Base-by-base conservation (phyloP, 176 grass and related monocot species). In the Saccharum spontaneum region DNA sequence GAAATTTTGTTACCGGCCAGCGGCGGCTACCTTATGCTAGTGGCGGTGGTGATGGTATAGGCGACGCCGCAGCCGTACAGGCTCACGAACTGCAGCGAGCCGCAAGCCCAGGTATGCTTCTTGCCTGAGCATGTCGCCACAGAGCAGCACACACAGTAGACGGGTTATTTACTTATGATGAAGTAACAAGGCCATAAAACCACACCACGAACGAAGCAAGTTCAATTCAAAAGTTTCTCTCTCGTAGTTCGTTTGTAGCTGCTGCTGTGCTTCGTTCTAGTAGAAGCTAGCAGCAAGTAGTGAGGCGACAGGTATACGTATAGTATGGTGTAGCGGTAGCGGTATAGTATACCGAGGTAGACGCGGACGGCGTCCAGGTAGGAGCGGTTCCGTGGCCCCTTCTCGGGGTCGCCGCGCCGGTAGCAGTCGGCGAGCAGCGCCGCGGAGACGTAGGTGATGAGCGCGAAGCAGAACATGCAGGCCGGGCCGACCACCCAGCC, bases 391-490 rank as follows among this genome's bases (percentile, higher is more conserved):
- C 89, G 49, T 52, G 87, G 86, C 1, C 97, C 97, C 13, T 86
- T 92, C 10, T 46, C 73, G 0, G 44, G 70, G 80, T 91, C 93
- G 13, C 82, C 86, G 73, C 66, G 83, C 18, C 97, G 97, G 88
- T 98, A 98, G 88, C 93, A 95, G 61, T 94, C 90, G 75, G 93
- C 73, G 49, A 95, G 89, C 22, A 98, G 86, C 10, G 84, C 67
- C 23, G 93, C 94, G 17, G 93, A 95, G 86, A 94, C 92, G 83
- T 92, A 98, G 73, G 92, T 96, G 45, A 95, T 88, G 83, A 92
- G 68, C 59, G 91, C 80, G 87, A 98, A 98, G 84, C 86, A 87
- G 49, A 94, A 23, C 84, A 98, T 72, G 83, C 89, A 80, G 16
- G 66, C 75, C 8, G 93, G 97, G 3, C 93, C 93, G 5, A 82